Conservation (phyloP, 1,284 basidiomycete species). For the Erythrobasidium hasegawianum region DNA sequence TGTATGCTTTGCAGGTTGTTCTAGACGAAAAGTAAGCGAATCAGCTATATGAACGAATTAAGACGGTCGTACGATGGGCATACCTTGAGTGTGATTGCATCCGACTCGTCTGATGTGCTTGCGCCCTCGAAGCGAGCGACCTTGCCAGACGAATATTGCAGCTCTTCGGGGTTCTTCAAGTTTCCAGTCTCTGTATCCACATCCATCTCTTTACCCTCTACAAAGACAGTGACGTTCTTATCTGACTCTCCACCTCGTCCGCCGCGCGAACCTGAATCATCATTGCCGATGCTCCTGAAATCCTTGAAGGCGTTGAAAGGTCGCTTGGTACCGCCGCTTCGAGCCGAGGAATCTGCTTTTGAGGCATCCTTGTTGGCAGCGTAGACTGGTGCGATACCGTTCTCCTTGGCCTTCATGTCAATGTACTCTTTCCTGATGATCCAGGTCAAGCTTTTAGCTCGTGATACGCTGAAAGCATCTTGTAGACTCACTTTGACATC, state of each 20-base stretch:
- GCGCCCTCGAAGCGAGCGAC: slow-evolving; percentile 62
- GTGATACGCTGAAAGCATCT: too few relatives aligned
- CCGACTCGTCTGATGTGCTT: slow-evolving; percentile 37
- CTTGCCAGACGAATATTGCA: slow-evolving; percentile 63
- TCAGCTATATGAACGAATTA: not conserved
- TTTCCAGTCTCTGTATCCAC: slow-evolving; percentile 53
- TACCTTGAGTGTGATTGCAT: slow-evolving; percentile 41
- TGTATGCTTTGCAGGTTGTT: slow-evolving; percentile 35
- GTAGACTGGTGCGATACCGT: slow-evolving; percentile 67
- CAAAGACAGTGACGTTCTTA: slow-evolving; percentile 40
- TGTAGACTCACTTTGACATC: slow-evolving; percentile 73
- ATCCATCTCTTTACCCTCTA: slow-evolving; percentile 50
- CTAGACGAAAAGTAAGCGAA: slow-evolving; percentile 2
- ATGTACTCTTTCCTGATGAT: slow-evolving; percentile 89
- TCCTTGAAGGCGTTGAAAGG: slow-evolving; percentile 89
- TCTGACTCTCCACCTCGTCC: slow-evolving; percentile 46
- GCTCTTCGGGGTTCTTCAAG: slow-evolving; percentile 63
- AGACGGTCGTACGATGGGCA: slow-evolving; percentile 36
- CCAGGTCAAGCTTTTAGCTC: too few relatives aligned
- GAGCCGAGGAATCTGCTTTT: slow-evolving; percentile 56
- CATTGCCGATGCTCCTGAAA: slow-evolving; percentile 47
- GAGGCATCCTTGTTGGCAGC: slow-evolving; percentile 54
- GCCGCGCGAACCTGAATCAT: not conserved
- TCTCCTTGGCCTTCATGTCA: slow-evolving; percentile 96
- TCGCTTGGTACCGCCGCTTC: slow-evolving; percentile 49